Evolutionary conservation across 1,139 yeast genomes (phyloP).

Genomic region (Pichia sp.): DNA sequence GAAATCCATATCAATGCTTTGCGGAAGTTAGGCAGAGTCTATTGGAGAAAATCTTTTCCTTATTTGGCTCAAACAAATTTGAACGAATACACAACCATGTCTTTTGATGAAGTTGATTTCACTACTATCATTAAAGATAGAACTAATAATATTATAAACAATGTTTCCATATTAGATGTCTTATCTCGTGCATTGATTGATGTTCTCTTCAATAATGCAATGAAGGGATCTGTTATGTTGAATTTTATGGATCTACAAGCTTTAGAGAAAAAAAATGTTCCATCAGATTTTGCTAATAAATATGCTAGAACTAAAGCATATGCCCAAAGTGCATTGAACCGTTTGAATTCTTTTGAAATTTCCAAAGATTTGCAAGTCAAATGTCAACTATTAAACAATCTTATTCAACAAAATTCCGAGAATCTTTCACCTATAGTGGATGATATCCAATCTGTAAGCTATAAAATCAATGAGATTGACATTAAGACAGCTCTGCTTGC

Average conservation of each 20-base stretch:
- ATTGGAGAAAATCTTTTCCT: background rate
- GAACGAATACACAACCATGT: background rate
- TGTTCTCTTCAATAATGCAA: background rate
- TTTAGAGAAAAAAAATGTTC: background rate
- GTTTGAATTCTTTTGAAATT: conserved; percentile 3
- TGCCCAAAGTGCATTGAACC: background rate
- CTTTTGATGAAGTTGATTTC: background rate
- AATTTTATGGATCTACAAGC: background rate
- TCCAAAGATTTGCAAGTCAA: conserved; percentile 12
- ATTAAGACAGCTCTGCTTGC: conserved; percentile 19
- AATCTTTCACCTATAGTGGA: conserved; percentile 16
- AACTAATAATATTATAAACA: background rate
- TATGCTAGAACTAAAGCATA: background rate
- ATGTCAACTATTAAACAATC: conserved; percentile 17
- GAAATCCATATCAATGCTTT: background rate
- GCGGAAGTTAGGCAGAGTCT: background rate
- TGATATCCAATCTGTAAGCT: conserved; percentile 4
- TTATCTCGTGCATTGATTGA: background rate
- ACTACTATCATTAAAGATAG: background rate
- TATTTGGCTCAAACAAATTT: background rate
- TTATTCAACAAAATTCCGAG: conserved; percentile 17
- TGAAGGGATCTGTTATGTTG: background rate
- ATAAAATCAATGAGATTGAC: conserved; percentile 7
- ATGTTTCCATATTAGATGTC: background rate
- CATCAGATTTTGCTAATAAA: background rate